Conservation (phyloP, 2,329 filamentous ascomycete species). For the Pyricularia pennisetigena region DNA sequence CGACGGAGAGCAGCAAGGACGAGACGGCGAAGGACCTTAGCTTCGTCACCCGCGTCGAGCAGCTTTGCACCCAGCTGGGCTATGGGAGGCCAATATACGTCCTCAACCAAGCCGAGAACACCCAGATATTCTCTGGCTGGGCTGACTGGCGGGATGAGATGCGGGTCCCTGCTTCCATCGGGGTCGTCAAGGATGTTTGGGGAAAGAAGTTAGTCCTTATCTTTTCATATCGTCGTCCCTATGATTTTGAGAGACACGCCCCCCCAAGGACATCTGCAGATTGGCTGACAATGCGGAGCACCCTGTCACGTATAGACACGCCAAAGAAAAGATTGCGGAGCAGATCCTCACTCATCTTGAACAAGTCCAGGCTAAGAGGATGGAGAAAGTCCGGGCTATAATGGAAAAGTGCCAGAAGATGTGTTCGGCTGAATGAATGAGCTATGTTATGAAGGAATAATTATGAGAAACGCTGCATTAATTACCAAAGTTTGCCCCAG, state of each 20-base stretch:
- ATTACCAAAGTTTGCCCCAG: background rate
- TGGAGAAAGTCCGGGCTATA: background rate
- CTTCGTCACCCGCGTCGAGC: conserved; percentile 11
- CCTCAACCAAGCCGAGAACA: background rate
- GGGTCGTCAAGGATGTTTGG: background rate
- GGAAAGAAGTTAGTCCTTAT: conserved; percentile 1
- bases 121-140: background rate
- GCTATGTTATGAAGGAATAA: background rate
- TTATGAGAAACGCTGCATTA: background rate
- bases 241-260: background rate
- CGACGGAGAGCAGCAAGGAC: conserved; percentile 4
- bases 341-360: background rate
- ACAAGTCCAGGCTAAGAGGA: background rate
- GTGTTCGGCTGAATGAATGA: background rate
- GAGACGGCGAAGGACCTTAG: background rate
- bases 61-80: conserved; percentile 5
- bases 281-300: background rate
- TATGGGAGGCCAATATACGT: conserved; percentile 6
- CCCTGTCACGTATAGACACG: background rate
- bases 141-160: background rate
- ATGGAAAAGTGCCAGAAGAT: background rate
- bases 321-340: background rate
- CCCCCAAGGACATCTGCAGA: no score
- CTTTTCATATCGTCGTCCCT: background rate
- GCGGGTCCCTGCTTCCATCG: background rate